These are phyloP conservation scores for Clarireedia homoeocarpa DNA, from an alignment of 2,329 filamentous ascomycete species.

Conservation along the genomic window DNA sequence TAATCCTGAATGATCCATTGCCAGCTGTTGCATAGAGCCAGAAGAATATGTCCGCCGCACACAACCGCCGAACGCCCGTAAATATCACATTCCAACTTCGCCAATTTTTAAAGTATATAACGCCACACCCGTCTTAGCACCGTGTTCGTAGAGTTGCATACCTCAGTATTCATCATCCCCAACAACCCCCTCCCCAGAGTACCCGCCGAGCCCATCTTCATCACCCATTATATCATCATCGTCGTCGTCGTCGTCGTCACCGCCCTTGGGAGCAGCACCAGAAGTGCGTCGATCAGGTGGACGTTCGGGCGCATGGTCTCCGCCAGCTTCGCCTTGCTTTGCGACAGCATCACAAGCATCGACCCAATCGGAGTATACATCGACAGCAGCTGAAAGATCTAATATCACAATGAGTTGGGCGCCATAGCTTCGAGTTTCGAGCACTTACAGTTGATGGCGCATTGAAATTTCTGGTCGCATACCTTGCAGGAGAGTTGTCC, in stretches of 20 bases:
- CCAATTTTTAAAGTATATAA: too few relatives aligned
- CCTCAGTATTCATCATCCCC: slow-evolving; percentile 47
- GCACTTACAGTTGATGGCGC: slow-evolving; percentile 74
- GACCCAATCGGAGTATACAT: slow-evolving; percentile 97
- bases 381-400: slow-evolving; percentile 86
- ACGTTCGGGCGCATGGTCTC: slow-evolving; percentile 20
- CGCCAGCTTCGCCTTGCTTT: slow-evolving; percentile 43
- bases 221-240: slow-evolving; percentile 28
- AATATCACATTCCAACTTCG: not conserved
- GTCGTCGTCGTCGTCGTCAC: slow-evolving; percentile 30
- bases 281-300: slow-evolving; percentile 14
- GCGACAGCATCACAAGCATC: slow-evolving; percentile 79
- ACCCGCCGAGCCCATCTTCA: slow-evolving; percentile 43
- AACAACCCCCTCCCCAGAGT: slow-evolving; percentile 46
- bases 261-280: slow-evolving; percentile 19
- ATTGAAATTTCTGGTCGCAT: slow-evolving; percentile 90
- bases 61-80: not conserved
- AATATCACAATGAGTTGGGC: slow-evolving; percentile 13
- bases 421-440: not conserved
- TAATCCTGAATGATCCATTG: not conserved
- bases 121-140: too few relatives aligned
- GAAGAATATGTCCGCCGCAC: not conserved
- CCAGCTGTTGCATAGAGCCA: not conserved
- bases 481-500: slow-evolving; percentile 84
- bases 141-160: too few relatives aligned